Evolutionary conservation across 306 rosid species (phyloP).

Genomic region (Fragaria iinumae): DNA sequence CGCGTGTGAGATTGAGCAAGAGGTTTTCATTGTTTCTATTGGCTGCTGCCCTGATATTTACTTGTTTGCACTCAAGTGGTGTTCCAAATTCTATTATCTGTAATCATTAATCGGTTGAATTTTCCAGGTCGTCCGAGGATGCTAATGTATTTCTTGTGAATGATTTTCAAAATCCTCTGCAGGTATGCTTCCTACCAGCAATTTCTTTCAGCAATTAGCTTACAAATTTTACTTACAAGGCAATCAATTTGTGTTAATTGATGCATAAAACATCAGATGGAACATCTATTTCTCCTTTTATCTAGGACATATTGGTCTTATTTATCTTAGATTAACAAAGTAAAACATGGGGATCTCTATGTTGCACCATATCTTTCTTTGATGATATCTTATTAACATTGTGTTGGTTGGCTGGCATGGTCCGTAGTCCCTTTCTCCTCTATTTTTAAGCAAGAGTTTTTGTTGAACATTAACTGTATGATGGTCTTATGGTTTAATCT

Average conservation of each 20-base stretch:
- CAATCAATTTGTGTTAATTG: neutral
- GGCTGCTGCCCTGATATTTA: neutral
- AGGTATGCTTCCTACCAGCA: constrained; percentile 44
- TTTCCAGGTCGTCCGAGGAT: constrained; percentile 86
- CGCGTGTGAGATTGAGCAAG: neutral
- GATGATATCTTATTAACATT: neutral
- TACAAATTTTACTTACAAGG: neutral
- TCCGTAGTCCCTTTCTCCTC: neutral
- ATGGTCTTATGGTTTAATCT: neutral
- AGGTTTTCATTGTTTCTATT: neutral
- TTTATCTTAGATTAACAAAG: neutral
- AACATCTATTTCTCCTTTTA: neutral
- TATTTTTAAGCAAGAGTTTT: too few species aligned
- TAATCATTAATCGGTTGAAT: constrained; percentile 23
- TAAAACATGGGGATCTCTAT: neutral
- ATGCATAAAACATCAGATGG: neutral
- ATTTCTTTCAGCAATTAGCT: neutral
- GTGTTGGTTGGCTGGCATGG: neutral
- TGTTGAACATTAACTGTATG: neutral
- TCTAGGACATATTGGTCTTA: neutral
- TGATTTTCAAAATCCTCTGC: constrained; percentile 91
- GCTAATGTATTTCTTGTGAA: constrained; percentile 81
- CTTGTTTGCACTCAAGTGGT: constrained; percentile 12
- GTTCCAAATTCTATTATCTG: constrained; percentile 18
- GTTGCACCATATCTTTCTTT: constrained; percentile 8